phyloP scores from a whole-genome alignment of 75 land plant species.

The Isoetes taiwanensis region DNA sequence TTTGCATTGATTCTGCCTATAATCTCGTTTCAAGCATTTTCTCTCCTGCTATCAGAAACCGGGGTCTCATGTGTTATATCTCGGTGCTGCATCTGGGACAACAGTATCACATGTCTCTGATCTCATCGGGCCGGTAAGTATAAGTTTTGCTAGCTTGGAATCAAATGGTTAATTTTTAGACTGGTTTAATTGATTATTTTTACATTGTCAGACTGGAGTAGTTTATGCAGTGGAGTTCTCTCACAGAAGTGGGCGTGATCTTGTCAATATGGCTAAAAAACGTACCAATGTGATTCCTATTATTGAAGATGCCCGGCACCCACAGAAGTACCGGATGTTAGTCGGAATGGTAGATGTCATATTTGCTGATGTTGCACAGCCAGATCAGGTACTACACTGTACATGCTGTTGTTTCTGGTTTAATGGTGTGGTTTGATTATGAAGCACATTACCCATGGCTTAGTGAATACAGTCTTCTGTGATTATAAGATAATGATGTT shows the following conservation, averaged over 20 bases:
- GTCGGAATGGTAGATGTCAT: conserved; percentile 98
- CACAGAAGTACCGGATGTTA: conserved; percentile 68
- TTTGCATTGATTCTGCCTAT: no score
- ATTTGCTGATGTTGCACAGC: conserved; percentile 97
- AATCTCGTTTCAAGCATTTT: no score
- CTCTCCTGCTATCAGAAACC: no score
- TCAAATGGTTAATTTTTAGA: no score
- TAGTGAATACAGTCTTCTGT: no score
- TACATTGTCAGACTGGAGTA: conserved; percentile 50
- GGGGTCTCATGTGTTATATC: conserved; percentile 71
- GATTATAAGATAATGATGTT: neutral
- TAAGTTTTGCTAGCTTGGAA: neutral
- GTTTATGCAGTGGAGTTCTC: conserved; percentile 97
- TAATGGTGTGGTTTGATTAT: no score
- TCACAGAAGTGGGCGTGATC: conserved; percentile 87
- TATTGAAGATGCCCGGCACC: conserved; percentile 94
- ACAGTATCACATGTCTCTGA: conserved; percentile 93
- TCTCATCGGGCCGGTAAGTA: conserved; percentile 86
- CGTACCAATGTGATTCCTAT: conserved; percentile 90
- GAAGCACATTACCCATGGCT: no score
- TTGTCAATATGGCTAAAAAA: conserved; percentile 96
- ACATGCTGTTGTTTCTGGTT: no score
- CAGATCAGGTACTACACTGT: conserved; percentile 68
- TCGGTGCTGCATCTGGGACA: conserved; percentile 92
- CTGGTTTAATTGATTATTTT: no score